A percentile compares a stretch with the other conserved stretches of the same genome.
These are phyloP conservation scores for Teunomyces barrocoloradensis DNA, from an alignment of 805 yeast genomes.

Conservation along the genomic window DNA sequence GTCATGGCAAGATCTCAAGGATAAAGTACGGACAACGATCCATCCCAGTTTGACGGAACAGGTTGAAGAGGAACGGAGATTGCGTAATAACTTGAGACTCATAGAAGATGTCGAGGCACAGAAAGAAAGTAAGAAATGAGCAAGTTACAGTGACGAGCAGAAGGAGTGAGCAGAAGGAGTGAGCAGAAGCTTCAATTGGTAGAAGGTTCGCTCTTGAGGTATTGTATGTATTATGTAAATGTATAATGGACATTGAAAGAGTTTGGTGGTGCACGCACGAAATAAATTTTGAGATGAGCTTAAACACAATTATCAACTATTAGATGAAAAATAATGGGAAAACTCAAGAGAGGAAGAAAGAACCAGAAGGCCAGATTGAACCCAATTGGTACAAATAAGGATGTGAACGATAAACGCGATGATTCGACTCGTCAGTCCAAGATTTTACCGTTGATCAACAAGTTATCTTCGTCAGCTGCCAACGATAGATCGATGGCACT, in stretches of 20 bases:
- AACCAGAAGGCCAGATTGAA: constrained; percentile 34
- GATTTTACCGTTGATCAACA: constrained; percentile 65
- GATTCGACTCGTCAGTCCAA: constrained; percentile 51
- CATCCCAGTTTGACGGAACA: constrained; percentile 23
- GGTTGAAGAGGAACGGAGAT: constrained; percentile 7
- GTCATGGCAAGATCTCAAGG: constrained; percentile 38
- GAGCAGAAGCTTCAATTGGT: too few relatives aligned
- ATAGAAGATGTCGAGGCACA: constrained; percentile 9
- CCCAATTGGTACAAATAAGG: constrained; percentile 27
- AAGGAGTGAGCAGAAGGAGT: not conserved
- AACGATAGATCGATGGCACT: constrained; percentile 79
- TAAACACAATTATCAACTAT: not conserved
- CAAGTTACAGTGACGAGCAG: not conserved
- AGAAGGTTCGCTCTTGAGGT: too few relatives aligned
- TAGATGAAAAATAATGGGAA: constrained; percentile 52
- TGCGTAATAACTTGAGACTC: constrained; percentile 7
- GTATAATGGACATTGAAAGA: not conserved
- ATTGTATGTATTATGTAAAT: not conserved
- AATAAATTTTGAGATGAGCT: constrained; percentile 1
- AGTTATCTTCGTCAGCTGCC: constrained; percentile 58
- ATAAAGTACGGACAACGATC: constrained; percentile 27
- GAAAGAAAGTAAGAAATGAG: not conserved
- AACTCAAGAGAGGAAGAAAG: constrained; percentile 60
- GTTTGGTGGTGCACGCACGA: not conserved
- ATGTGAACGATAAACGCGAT: constrained; percentile 33